Evolutionary conservation across 176 grass and related monocot genomes (phyloP), one percentile per base, ranked within the genome.

Genomic region (Raddia distichophylla): DNA sequence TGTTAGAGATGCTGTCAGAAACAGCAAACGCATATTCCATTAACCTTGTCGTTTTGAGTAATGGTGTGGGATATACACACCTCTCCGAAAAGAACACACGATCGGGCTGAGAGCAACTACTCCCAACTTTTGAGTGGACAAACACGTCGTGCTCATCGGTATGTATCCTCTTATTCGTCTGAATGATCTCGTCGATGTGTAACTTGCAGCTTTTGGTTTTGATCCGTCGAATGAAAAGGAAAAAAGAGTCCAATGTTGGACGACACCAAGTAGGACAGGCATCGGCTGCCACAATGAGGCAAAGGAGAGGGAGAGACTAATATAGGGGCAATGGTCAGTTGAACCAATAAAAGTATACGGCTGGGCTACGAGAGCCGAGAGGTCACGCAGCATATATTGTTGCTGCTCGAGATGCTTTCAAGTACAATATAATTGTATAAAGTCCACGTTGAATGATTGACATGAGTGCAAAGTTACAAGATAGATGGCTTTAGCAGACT

Each of bases 221-320:
- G 6, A 53, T 59, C 32, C 43, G 13, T 17, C 33, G n/a, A 10
- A 70, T 56, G 57, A 11, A 73, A 78, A 78, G 58, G 50, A 66
- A 79, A 79, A 51, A 52, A 18, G 46, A 53, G 22, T 12, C 27
- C 11, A 27, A 19, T 7, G 55, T 52, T 59, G 58, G 74, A 32
- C 22, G 56, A 59, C 50, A 51, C 51, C 52, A 74, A 10, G 60
- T 80, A 80, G 76, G 66, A 17, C 53, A 58, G 59, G 76, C 42
- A 8, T 74, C 51, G 35, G 67, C 19, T 9, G 17, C 53, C 52
- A 76, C 19, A 58, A 46, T 8, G 58, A 45, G n/a, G 16, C 51
- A 51, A 12, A 16, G 10, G 40, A 18, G 18, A n/a, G 18, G 33
- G 33, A 10, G 37, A 40, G 37, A 27, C 27, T 27, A 0, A 27